Base-by-base conservation (phyloP, 352 stramenopile species). In the Salisapilia sapeloensis region DNA sequence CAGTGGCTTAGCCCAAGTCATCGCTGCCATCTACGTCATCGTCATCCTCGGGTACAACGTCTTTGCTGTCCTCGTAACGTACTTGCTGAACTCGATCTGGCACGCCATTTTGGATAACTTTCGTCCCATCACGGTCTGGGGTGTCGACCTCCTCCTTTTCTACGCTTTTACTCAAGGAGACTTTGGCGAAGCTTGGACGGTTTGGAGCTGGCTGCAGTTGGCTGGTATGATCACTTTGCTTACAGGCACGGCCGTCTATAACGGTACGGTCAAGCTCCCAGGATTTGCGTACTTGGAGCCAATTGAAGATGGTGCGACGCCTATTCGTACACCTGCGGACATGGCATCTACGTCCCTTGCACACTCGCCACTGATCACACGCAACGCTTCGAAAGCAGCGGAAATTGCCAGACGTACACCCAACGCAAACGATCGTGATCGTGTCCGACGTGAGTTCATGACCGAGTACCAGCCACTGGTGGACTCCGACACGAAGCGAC, bases 81-180 rank as follows among this genome's bases (percentile, higher is more conserved):
- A 94, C 39, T 57, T 96, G 39, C 55, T 98, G 21, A 96, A 95
- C 60, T 94, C 81, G 25, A 92, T 98, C 30, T 98, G 92, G 92
- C 92, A 98, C 63, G 93, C 92, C 19, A 98, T 98, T 51, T 56
- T 98, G 9, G 92, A 98, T 69, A 98, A 98, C 49, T 97, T 97
- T 59, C 71, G 90, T 22, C 89, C 91, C 7, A 96, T 98, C 44
- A 96, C 86, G 7, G 89, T 98, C 9, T 98, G 93, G 91, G 67
- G 54, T 13, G 82, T 67, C 10, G 93, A 98, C 60, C 59, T 98
- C 15, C 49, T 96, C 37, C 93, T 98, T 17, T 98, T 94, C 48
- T 98, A 98, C 63, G 50, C 84, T 33, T 92, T 97, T 48, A 94
- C 80, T 13, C 57, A 60, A 32, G 66, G 70, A 9, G 27, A 56